Evolutionary conservation across 495 filamentous ascomycete species (phyloP), one percentile per base, ranked within the genome.

Genomic region (Annulohypoxylon moriforme): DNA sequence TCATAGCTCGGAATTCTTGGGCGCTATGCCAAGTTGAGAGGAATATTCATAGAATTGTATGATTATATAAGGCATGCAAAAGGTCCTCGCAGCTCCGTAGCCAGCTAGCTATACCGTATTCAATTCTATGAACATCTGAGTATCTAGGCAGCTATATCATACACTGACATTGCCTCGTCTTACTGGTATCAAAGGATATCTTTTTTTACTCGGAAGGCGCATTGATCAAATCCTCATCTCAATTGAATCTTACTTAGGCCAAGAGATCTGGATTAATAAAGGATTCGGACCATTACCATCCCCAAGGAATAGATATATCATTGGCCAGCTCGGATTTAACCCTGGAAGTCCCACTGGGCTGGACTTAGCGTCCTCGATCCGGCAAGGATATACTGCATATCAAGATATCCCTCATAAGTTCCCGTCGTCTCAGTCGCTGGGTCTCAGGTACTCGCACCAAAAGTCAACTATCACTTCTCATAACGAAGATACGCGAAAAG

Each of bases 291-390:
- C 18, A 34, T 44, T 49, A 11, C 40, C 29, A 52, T 58, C 11
- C 31, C 33, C 20, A 10, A 47, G 38, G 56, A 20, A 46, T 36
- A 27, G 11, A 16, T 18, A 33, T 62, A 20, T 59, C 33, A 63
- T 72, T 71, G 61, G 68, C 47, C 13, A 20, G 46, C 55, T 70
- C 67, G 68, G 57, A 71, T 47, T 59, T 9, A 16, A 60, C 44
- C 49, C 62, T 61, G 27, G 50, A 27, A 27, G 49, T 33, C 44
- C 69, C 69, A 46, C 69, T 33, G 25, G 16, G 10, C 0, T 34
- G 44, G 52, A 33, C 9, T 46, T 70, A 64, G 36, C 18, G 62
- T 34, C 33, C 9, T 25, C 38, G n/a, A 55, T 60, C n/a, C 13
- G 20, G 68, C 22, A 53, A 40, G 62, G 68, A 34, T 62, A 59